Conservation (phyloP, 2,329 filamentous ascomycete species). For the Ceratocystis huliohia region DNA sequence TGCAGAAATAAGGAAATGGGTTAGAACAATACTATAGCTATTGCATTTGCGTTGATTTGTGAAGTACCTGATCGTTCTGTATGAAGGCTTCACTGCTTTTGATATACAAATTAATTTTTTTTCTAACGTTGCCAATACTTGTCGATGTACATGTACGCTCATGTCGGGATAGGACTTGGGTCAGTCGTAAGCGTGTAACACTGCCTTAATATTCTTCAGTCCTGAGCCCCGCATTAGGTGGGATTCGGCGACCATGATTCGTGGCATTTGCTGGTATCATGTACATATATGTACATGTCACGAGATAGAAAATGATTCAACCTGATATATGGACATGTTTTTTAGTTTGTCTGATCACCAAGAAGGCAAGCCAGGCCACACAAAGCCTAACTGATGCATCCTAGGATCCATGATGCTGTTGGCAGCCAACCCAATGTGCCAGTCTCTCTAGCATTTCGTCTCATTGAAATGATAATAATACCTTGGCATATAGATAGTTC, state of each 20-base stretch:
- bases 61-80: constrained; percentile 1
- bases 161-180: background rate
- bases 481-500: background rate
- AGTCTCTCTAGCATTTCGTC: no score
- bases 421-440: no score
- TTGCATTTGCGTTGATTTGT: constrained; percentile 14
- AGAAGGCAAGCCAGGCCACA: no score
- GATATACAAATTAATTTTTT: background rate
- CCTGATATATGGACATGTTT: no score
- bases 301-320: no score
- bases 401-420: no score
- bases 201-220: background rate
- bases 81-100: background rate
- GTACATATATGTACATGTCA: no score
- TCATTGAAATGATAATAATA: background rate
- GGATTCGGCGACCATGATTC: background rate
- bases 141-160: background rate
- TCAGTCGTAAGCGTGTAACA: background rate
- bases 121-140: no score
- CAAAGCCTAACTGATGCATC: no score
- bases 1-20: constrained; percentile 61
- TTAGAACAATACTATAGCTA: constrained; percentile 10
- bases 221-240: background rate
- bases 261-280: background rate
- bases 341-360: no score